Evolutionary conservation across 257 asterid species (phyloP).

Genomic region (Ophiorrhiza pumila): DNA sequence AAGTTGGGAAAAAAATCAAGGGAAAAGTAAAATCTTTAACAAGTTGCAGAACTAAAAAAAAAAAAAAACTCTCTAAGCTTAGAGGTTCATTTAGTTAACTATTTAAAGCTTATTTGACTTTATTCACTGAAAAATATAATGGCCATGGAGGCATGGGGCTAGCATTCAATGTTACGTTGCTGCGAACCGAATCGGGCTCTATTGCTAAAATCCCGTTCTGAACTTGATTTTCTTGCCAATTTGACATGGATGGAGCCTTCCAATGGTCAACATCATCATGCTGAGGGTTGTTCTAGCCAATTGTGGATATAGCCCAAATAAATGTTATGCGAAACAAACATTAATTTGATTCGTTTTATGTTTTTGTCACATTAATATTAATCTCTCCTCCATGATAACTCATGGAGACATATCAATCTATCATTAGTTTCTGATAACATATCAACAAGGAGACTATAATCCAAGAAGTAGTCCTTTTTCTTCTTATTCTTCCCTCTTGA

Average conservation of each 20-base stretch:
- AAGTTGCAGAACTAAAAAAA: neutral
- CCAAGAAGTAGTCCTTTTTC: neutral
- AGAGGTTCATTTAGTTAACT: neutral
- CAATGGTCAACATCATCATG: neutral
- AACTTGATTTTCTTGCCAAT: neutral
- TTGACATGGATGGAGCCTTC: too few species aligned
- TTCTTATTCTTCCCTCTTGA: neutral
- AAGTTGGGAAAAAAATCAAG: too few species aligned
- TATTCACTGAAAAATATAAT: neutral
- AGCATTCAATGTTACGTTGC: neutral
- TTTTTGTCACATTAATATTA: neutral
- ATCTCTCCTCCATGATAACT: neutral
- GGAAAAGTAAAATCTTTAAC: too few species aligned
- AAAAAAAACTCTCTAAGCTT: neutral
- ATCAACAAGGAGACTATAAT: neutral
- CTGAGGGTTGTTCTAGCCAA: neutral
- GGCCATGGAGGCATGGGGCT: too few species aligned
- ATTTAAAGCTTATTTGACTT: neutral
- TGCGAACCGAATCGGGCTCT: neutral
- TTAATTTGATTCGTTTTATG: neutral
- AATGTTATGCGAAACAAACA: neutral
- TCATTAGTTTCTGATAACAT: slow-evolving; percentile 10
- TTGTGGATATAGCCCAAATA: neutral
- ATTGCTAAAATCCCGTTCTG: neutral
- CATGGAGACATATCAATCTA: slow-evolving; percentile 1